Percentiles rank a stretch among this genome's conserved stretches.
phyloP scores from a whole-genome alignment of 345 rosid species.

The Atalantia buxifolia region DNA sequence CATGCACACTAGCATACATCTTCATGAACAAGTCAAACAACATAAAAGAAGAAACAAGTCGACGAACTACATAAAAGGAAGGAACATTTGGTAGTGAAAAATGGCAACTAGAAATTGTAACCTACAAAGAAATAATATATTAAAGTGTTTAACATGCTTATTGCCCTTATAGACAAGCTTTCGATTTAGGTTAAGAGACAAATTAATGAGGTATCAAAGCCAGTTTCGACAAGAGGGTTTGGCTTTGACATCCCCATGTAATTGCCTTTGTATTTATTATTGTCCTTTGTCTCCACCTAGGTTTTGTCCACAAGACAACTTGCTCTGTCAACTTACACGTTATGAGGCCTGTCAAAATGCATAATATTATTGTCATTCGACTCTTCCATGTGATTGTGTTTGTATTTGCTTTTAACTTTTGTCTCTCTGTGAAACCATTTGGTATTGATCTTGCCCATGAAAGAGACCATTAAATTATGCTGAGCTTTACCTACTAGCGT shows the following conservation, averaged over 20 bases:
- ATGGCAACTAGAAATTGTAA: background rate
- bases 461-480: background rate
- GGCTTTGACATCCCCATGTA: background rate
- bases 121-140: background rate
- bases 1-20: background rate
- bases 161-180: background rate
- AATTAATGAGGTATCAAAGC: background rate
- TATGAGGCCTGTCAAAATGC: background rate
- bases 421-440: too few species aligned
- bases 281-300: background rate
- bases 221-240: too few species aligned
- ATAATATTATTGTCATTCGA: too few species aligned
- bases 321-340: background rate
- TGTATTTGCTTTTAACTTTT: too few species aligned
- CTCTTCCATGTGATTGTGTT: too few species aligned
- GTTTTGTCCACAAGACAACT: background rate
- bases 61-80: background rate
- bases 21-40: background rate
- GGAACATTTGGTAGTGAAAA: background rate
- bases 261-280: too few species aligned
- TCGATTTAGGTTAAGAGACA: too few species aligned
- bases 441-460: background rate
- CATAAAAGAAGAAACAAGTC: background rate
- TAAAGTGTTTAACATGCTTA: background rate
- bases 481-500: background rate